phyloP scores from a whole-genome alignment of 768 basidiomycete genomes.

The Boletus insuetus region DNA sequence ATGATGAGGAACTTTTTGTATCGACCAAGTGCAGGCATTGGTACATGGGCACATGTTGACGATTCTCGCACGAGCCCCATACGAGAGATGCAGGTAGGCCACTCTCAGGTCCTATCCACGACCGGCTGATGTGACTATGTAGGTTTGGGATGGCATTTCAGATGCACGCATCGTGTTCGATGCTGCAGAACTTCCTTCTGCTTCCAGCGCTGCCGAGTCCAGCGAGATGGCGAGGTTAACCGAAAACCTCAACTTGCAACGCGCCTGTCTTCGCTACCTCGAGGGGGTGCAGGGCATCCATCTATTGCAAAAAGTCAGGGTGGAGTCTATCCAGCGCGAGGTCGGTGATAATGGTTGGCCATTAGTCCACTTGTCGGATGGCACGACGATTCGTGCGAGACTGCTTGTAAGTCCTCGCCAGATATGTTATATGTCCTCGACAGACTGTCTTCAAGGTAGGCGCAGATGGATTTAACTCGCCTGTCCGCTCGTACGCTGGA shows the following conservation, averaged over 20 bases:
- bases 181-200: constrained; percentile 41
- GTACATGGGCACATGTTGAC: constrained; percentile 82
- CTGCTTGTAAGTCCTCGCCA: constrained; percentile 56
- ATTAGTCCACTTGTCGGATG: constrained; percentile 69
- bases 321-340: constrained; percentile 59
- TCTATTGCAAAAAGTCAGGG: constrained; percentile 71
- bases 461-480: constrained; percentile 94
- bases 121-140: constrained; percentile 1
- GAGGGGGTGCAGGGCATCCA: constrained; percentile 49
- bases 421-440: background rate
- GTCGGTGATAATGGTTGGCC: constrained; percentile 69
- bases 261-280: constrained; percentile 70
- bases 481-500: constrained; percentile 81
- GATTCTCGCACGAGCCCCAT: constrained; percentile 63
- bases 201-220: constrained; percentile 26
- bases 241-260: constrained; percentile 92
- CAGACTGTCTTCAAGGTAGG: constrained; percentile 58
- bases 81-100: constrained; percentile 78
- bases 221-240: constrained; percentile 77
- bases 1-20: background rate
- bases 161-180: constrained; percentile 75
- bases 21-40: constrained; percentile 53
- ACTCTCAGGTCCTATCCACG: background rate
- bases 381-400: constrained; percentile 61
- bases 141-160: constrained; percentile 94